Percentiles rank a stretch among this genome's conserved stretches.
Conservation (phyloP, 495 filamentous ascomycete species). For the Glonium stellatum region DNA sequence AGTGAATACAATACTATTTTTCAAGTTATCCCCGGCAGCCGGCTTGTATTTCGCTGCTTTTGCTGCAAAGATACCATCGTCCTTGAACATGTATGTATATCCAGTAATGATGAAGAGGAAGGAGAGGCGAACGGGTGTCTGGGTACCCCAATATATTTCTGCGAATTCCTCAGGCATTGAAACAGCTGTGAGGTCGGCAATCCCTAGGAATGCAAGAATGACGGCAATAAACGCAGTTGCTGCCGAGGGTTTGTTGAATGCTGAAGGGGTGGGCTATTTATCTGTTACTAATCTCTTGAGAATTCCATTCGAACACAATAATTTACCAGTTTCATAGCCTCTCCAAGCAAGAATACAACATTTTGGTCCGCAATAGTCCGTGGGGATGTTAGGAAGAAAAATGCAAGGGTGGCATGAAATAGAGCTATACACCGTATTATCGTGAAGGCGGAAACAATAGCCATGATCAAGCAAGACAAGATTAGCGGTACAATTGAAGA, state of each 20-base stretch:
- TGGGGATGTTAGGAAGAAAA: constrained; percentile 72
- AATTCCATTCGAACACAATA: background rate
- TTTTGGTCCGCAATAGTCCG: constrained; percentile 65
- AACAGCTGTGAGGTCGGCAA: constrained; percentile 67
- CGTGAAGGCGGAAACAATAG: constrained; percentile 64
- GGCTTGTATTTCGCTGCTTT: constrained; percentile 20
- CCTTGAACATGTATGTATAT: constrained; percentile 60
- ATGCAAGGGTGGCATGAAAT: constrained; percentile 73
- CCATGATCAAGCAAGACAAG: constrained; percentile 50
- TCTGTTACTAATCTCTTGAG: background rate
- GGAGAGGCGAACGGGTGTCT: constrained; percentile 52
- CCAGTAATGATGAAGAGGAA: constrained; percentile 60
- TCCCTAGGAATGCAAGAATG: constrained; percentile 56
- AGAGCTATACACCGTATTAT: constrained; percentile 73
- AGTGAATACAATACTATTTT: constrained; percentile 74
- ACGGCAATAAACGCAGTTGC: constrained; percentile 65
- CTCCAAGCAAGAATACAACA: constrained; percentile 74
- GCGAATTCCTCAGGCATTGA: constrained; percentile 64
- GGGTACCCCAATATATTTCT: constrained; percentile 58
- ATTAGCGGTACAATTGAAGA: background rate
- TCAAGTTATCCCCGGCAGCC: constrained; percentile 51
- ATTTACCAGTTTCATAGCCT: constrained; percentile 69
- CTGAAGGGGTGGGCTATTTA: constrained; percentile 40
- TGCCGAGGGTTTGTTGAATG: constrained; percentile 55
- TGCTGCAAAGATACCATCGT: constrained; percentile 39